Base-by-base conservation (phyloP, 108 stramenopile species). In the Pelagomonas calceolata region DNA sequence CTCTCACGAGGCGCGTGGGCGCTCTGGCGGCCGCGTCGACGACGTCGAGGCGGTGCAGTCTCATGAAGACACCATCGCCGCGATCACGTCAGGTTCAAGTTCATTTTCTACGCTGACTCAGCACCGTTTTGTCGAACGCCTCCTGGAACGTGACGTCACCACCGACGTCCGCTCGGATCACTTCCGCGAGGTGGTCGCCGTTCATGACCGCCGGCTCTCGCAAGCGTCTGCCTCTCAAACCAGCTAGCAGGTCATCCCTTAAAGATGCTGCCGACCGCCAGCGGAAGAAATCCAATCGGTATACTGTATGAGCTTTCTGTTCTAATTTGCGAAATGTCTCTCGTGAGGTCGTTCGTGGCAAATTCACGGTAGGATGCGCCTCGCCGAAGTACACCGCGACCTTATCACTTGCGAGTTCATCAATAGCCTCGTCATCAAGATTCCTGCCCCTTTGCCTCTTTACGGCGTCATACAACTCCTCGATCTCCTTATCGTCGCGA, bases 91-190 rank as follows among this genome's bases (percentile, higher is more conserved):
- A n/a, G n/a, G n/a, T n/a, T n/a, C n/a, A n/a, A n/a, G n/a, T n/a
- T n/a, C n/a, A n/a, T n/a, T n/a, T n/a, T n/a, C n/a, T n/a, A n/a
- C n/a, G n/a, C n/a, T n/a, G n/a, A n/a, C n/a, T n/a, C n/a, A n/a
- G n/a, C n/a, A n/a, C n/a, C 36, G 98, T 99, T 63, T 95, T 81
- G 80, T 97, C 96, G 76, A 97, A 99, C 0, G 96, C 98, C 84
- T 99, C 94, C 77, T 94, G 91, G 70, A 98, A 96, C 14, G 98
- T 97, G 69, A 92, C 92, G 76, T 94, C 81, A 1, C 39, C 39
- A 12, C 98, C 98, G 63, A 96, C 79, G 84, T 95, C 92, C 30
- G 76, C 73, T 31, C 89, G 73, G 18, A 92, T 67, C 32, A 90
- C 87, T 63, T 77, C 80, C 32, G 91, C 85, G 79, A 98, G 91